Conservation (phyloP, 306 rosid species). For the Citrullus mucosospermus region DNA sequence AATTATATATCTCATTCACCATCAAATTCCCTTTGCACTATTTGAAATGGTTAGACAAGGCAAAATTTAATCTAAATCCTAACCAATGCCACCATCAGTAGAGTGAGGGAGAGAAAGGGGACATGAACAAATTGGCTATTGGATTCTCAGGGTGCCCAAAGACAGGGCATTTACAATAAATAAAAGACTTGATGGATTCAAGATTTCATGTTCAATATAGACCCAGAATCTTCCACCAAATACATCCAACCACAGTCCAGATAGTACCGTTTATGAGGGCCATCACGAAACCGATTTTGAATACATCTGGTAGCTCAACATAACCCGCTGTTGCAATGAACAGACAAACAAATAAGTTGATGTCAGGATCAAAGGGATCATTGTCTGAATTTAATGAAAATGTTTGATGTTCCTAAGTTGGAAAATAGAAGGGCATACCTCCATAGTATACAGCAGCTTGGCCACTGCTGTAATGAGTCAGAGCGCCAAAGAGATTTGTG, state of each 20-base stretch:
- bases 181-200: not conserved
- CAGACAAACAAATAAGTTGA: not conserved
- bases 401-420: not conserved
- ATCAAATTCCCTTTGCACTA: not conserved
- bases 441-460: conserved; percentile 96
- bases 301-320: conserved; percentile 68
- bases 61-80: not conserved
- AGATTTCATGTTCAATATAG: conserved; percentile 37
- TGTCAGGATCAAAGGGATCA: not conserved
- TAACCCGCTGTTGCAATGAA: conserved; percentile 71
- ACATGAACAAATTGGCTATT: not conserved
- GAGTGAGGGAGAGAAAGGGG: not conserved
- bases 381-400: not conserved
- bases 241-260: conserved; percentile 62
- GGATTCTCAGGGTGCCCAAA: not conserved
- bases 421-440: conserved; percentile 38
- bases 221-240: conserved; percentile 96
- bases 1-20: not conserved
- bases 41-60: not conserved
- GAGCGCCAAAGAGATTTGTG: conserved; percentile 83
- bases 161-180: not conserved
- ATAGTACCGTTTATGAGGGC: conserved; percentile 56
- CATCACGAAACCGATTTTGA: conserved; percentile 64
- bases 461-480: conserved; percentile 92
- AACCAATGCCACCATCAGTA: not conserved